These are phyloP conservation scores for Flaveria robusta DNA, from an alignment of 129 eudicot species.

Conservation along the genomic window DNA sequence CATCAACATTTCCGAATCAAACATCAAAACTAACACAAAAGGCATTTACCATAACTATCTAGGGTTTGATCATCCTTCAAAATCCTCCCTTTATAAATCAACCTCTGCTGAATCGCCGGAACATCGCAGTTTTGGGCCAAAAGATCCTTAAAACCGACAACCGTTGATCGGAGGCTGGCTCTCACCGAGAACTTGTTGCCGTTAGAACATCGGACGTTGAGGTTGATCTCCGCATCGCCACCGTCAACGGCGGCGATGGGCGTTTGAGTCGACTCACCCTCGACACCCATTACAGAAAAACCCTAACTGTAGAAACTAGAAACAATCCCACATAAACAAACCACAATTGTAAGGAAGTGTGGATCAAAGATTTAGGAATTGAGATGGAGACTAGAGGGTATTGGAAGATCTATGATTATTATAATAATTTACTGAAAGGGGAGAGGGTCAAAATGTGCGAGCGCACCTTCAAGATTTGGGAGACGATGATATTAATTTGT, in stretches of 20 bases:
- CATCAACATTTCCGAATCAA: not conserved
- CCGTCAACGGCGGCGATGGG: constrained; percentile 32
- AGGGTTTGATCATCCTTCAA: constrained; percentile 93
- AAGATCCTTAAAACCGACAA: constrained; percentile 55
- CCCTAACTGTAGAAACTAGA: constrained; percentile 35
- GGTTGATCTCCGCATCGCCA: constrained; percentile 43
- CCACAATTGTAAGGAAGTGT: constrained; percentile 17
- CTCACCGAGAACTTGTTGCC: constrained; percentile 75
- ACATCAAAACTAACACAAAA: not conserved
- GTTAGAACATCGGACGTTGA: constrained; percentile 78
- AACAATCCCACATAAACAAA: constrained; percentile 14
- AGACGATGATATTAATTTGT: not conserved
- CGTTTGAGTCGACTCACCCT: constrained; percentile 63
- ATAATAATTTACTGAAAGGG: not conserved
- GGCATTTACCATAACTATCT: constrained; percentile 61
- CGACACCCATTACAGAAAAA: constrained; percentile 57
- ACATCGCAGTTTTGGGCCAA: constrained; percentile 73
- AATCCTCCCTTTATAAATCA: constrained; percentile 94
- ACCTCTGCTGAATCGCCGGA: constrained; percentile 74
- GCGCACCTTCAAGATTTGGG: constrained; percentile 26
- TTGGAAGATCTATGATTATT: constrained; percentile 10
- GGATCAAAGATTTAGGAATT: constrained; percentile 5
- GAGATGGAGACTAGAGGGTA: constrained; percentile 18
- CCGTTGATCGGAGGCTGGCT: constrained; percentile 53
- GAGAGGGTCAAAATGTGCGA: constrained; percentile 32